These are phyloP conservation scores for Porogramme epimiltina DNA, from an alignment of 1,284 basidiomycete genomes.

Conservation along the genomic window DNA sequence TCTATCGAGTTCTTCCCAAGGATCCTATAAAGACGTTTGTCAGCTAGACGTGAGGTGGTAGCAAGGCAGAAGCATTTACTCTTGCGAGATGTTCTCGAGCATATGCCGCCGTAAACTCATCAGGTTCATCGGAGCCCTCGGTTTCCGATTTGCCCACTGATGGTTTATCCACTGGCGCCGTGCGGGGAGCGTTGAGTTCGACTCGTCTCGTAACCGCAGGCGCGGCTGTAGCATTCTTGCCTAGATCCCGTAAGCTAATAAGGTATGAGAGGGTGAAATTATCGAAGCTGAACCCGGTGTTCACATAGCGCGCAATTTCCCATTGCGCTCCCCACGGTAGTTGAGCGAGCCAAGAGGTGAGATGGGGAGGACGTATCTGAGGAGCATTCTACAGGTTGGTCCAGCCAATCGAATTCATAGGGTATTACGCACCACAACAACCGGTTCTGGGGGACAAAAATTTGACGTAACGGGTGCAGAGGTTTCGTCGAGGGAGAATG, in stretches of 20 bases:
- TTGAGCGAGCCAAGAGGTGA: background rate
- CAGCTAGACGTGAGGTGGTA: background rate
- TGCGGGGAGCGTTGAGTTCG: no score
- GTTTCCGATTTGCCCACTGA: background rate
- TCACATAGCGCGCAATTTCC: slow-evolving; percentile 29
- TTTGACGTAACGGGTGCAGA: no score
- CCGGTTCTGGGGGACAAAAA: no score
- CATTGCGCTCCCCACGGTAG: slow-evolving; percentile 27
- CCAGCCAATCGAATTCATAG: no score
- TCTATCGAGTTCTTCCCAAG: slow-evolving; percentile 41
- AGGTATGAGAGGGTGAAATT: background rate
- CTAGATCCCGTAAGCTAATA: background rate
- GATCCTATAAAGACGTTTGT: slow-evolving; percentile 26
- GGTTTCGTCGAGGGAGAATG: no score
- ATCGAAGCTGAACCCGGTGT: slow-evolving; percentile 6
- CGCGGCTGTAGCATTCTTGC: slow-evolving; percentile 1
- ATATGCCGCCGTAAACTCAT: slow-evolving; percentile 7
- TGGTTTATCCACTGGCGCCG: no score
- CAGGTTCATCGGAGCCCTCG: background rate
- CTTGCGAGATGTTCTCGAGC: slow-evolving; percentile 13
- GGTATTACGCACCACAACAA: no score
- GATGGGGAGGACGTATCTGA: no score
- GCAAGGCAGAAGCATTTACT: slow-evolving; percentile 6
- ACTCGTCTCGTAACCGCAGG: slow-evolving; percentile 13
- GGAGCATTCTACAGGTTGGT: no score